Evolutionary conservation across 2,329 filamentous ascomycete genomes (phyloP).

Genomic region (Pyrenophora tritici-repentis): DNA sequence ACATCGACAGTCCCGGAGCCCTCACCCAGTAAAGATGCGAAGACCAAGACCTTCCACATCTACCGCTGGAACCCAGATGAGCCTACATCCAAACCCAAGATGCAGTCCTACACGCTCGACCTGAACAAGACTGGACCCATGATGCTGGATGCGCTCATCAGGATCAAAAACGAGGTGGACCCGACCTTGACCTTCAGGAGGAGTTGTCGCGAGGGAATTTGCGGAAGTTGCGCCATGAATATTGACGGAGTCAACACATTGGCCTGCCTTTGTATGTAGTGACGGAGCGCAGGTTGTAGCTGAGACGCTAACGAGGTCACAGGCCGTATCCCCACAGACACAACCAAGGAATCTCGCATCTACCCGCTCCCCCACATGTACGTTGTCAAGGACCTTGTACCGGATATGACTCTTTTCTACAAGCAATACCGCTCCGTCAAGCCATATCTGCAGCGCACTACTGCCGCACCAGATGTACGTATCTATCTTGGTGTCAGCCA

Average conservation of each 20-base stretch:
- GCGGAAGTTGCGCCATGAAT: slow-evolving; percentile 99
- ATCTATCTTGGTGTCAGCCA: neutral
- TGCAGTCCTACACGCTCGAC: slow-evolving; percentile 94
- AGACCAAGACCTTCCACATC: slow-evolving; percentile 94
- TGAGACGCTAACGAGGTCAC: slow-evolving; percentile 20
- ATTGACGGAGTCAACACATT: slow-evolving; percentile 98
- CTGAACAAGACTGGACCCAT: slow-evolving; percentile 99
- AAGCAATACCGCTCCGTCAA: slow-evolving; percentile 99
- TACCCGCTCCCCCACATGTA: slow-evolving; percentile 99
- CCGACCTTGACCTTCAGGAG: slow-evolving; percentile 94
- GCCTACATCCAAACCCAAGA: slow-evolving; percentile 88
- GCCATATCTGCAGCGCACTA: slow-evolving; percentile 93
- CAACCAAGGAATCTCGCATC: slow-evolving; percentile 81
- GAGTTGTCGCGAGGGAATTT: slow-evolving; percentile 97
- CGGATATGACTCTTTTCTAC: slow-evolving; percentile 98
- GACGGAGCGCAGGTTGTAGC: neutral
- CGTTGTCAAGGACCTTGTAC: slow-evolving; percentile 98
- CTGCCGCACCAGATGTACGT: slow-evolving; percentile 79
- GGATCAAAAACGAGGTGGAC: slow-evolving; percentile 99
- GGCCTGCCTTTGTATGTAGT: slow-evolving; percentile 87
- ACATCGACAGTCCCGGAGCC: slow-evolving; percentile 67
- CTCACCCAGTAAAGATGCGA: slow-evolving; percentile 59
- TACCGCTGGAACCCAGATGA: slow-evolving; percentile 98
- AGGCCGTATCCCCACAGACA: slow-evolving; percentile 93
- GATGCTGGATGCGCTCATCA: slow-evolving; percentile 94